Evolutionary conservation across 768 basidiomycete genomes (phyloP), one percentile per base, ranked within the genome.

Genomic region (Rhizopogon vinicolor): DNA sequence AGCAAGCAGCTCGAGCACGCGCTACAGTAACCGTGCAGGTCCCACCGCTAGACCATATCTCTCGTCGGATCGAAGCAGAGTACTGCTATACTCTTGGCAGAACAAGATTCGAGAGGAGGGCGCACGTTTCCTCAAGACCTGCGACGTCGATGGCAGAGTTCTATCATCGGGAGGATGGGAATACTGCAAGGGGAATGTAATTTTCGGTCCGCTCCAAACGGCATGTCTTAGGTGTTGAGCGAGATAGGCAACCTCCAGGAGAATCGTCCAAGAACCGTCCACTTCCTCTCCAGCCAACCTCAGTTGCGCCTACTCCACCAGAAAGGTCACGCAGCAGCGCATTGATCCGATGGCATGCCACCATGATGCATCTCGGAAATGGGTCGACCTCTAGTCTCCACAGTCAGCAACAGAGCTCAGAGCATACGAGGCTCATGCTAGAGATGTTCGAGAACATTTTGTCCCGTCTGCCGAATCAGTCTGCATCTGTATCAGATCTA

Each of bases 371-470:
- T 5, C 35, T 60, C 31, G 44, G 55, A 19, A 61, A 53, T 40
- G 60, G 61, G 33, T 49, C 58, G 10, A 37, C 54, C 25, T 37
- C 56, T n/a, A 60, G 28, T 43, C 25, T 62, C 1, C 58, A 55
- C 4, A 59, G 14, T 25, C 22, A 25, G 3, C 58, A 39, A 53
- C 65, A 65, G 37, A 71, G 66, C 39, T 65, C 74, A 3, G 88
- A 91, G 60, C 90, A 91, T 61, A 75, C 82, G 1, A 74, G 78
- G n/a, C 69, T 93, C 44, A 83, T 93, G 79, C 60, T 83, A 18
- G 89, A 92, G 4, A 81, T 87, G 75, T 90, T 93, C 60, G 88
- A 91, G 65, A 71, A 77, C 2, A 79, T 87, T 25, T 70, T 91
- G 1, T 69, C 76, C 22, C 84, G 86, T 48, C 66, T 86, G 13